Evolutionary conservation across 495 filamentous ascomycete genomes (phyloP).

Genomic region (Baudoinia panamericana): DNA sequence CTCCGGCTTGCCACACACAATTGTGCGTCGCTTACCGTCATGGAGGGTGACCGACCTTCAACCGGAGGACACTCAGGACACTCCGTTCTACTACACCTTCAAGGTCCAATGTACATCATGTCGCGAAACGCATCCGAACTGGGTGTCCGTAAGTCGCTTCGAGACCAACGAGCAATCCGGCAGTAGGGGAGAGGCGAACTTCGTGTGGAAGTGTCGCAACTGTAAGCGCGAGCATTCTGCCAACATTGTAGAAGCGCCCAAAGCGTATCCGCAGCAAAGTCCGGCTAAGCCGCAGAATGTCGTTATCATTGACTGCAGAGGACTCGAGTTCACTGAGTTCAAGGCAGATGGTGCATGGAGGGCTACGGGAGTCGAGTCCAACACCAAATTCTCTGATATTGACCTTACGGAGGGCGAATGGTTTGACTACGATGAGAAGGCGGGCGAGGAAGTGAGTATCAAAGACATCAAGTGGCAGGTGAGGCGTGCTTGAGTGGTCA

Average conservation of each 20-base stretch:
- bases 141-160: conserved; percentile 74
- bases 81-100: conserved; percentile 90
- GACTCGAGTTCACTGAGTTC: conserved; percentile 84
- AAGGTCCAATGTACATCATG: conserved; percentile 94
- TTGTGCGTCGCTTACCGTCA: conserved; percentile 11
- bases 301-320: conserved; percentile 83
- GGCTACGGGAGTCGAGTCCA: conserved; percentile 65
- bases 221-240: conserved; percentile 57
- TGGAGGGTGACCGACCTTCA: conserved; percentile 85
- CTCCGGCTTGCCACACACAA: neutral
- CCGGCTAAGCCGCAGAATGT: conserved; percentile 64
- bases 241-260: conserved; percentile 58
- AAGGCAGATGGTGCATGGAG: conserved; percentile 84
- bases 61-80: conserved; percentile 65
- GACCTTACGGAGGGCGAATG: conserved; percentile 80
- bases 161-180: conserved; percentile 77
- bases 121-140: conserved; percentile 78
- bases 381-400: conserved; percentile 63
- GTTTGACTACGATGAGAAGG: conserved; percentile 75
- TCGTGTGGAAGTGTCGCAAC: conserved; percentile 94
- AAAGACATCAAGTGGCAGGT: conserved; percentile 88
- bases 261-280: conserved; percentile 50
- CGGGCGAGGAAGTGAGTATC: conserved; percentile 68
- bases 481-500: conserved; percentile 40
- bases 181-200: conserved; percentile 88